These are phyloP conservation scores for Colletotrichum brevisporum DNA, from an alignment of 2,329 filamentous ascomycete genomes.

Conservation along the genomic window DNA sequence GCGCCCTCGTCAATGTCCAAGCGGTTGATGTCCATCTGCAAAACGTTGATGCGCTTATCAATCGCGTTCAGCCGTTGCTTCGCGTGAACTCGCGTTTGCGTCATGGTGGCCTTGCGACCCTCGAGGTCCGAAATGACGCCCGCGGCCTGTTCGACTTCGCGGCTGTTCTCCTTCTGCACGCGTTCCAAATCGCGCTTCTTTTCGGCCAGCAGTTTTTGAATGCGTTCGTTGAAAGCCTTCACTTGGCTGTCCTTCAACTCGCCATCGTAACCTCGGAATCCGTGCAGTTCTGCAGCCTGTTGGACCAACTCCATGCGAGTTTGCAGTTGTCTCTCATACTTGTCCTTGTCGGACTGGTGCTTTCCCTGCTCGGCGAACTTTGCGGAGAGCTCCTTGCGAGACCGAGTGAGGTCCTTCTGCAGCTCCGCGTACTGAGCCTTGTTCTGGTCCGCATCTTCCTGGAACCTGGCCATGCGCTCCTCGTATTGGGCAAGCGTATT, in stretches of 20 bases:
- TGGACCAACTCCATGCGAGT: conserved; percentile 81
- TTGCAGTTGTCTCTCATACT: conserved; percentile 84
- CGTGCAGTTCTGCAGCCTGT: conserved; percentile 81
- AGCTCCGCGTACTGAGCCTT: conserved; percentile 77
- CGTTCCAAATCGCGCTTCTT: conserved; percentile 85
- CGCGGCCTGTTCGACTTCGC: conserved; percentile 82
- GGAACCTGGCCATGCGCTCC: conserved; percentile 76
- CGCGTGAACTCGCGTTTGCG: conserved; percentile 81
- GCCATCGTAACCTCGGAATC: conserved; percentile 87
- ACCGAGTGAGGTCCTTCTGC: conserved; percentile 61
- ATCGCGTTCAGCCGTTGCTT: conserved; percentile 81
- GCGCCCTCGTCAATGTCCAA: conserved; percentile 89
- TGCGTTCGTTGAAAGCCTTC: conserved; percentile 81
- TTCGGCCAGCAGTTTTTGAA: conserved; percentile 81
- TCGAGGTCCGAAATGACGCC: conserved; percentile 79
- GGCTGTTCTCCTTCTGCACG: conserved; percentile 78
- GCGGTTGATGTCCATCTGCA: conserved; percentile 78
- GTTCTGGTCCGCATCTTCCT: conserved; percentile 73
- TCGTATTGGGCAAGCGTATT: conserved; percentile 83
- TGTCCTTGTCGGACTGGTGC: conserved; percentile 87
- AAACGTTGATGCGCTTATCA: conserved; percentile 75
- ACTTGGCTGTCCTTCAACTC: conserved; percentile 82
- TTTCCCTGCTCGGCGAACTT: conserved; percentile 80
- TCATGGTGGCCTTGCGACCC: conserved; percentile 78
- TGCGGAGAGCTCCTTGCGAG: conserved; percentile 62